Conservation (phyloP, 331 rosid genomes). For the Dryas integrifolia region DNA sequence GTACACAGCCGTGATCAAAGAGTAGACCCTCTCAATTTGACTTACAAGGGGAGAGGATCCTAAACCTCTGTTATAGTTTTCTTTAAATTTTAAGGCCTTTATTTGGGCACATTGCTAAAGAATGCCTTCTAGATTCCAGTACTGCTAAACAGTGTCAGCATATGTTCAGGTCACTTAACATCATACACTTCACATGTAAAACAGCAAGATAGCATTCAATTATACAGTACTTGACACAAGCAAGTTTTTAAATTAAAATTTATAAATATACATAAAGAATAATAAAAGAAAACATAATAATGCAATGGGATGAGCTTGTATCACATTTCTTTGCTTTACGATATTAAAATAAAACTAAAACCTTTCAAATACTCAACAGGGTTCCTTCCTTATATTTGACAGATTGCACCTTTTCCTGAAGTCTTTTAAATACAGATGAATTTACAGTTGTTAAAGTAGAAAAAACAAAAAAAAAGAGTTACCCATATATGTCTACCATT, state of each 20-base stretch:
- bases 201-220: background rate
- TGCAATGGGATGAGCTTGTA: background rate
- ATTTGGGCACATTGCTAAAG: background rate
- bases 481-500: too few relatives aligned
- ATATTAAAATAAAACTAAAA: background rate
- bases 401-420: background rate
- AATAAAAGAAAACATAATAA: background rate
- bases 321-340: background rate
- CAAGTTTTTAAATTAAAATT: background rate
- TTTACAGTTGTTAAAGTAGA: too few relatives aligned
- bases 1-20: background rate
- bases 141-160: background rate
- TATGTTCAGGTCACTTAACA: background rate
- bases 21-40: background rate
- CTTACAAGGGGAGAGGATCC: background rate
- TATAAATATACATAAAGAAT: too few relatives aligned
- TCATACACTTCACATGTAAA: background rate
- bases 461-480: too few relatives aligned
- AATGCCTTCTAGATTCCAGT: background rate
- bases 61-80: background rate
- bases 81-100: background rate
- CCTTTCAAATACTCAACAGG: too few relatives aligned
- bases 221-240: background rate
- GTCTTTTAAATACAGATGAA: background rate
- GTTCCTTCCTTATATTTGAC: too few relatives aligned